Evolutionary conservation across 371 early-diverging fungal species (phyloP), one percentile per base, ranked within the genome.

Genomic region (Actinomucor elegans): DNA sequence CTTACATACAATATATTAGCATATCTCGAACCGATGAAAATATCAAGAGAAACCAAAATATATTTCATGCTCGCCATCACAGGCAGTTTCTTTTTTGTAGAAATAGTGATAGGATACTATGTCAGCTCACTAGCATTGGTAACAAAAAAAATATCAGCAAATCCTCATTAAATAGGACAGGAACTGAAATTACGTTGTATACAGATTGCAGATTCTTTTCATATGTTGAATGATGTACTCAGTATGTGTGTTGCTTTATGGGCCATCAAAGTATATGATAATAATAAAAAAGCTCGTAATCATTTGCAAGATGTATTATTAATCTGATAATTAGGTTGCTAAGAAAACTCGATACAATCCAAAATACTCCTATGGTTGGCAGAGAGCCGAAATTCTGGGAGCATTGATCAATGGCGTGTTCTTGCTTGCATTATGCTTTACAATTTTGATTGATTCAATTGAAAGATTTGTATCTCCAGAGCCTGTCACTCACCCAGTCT

Each of bases 321-420:
- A n/a, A n/a, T n/a, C n/a, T n/a, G n/a, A n/a, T 34, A 5, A 27
- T 24, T 48, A 60, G 72, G 62, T 63, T 12, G 65, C 68, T 24
- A 27, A 49, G 27, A 54, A 48, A 26, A 86, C 75, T 20, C 58
- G 75, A 43, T 69, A 71, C 47, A 64, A 77, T 21, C 77, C 88
- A 1, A 81, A 84, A 43, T 85, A 88, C 66, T 87, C 93, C 17
- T 96, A 91, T 67, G 96, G 96, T 5, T 90, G 86, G 86, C 92
- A 93, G 69, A 82, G 97, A 36, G 94, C 95, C 12, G 96, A 96
- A 71, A 83, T 94, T 20, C 78, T 96, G 17, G 97, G 95, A 15
- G 97, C 95, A 6, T 73, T 96, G 9, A 79, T 92, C 47, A 96
- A 96, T 63, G 93, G 91, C 9, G 93, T 94, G 15, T 89, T 93